These are phyloP conservation scores for Magnaporthiopsis poae DNA, from an alignment of 2,329 filamentous ascomycete species.

Conservation along the genomic window DNA sequence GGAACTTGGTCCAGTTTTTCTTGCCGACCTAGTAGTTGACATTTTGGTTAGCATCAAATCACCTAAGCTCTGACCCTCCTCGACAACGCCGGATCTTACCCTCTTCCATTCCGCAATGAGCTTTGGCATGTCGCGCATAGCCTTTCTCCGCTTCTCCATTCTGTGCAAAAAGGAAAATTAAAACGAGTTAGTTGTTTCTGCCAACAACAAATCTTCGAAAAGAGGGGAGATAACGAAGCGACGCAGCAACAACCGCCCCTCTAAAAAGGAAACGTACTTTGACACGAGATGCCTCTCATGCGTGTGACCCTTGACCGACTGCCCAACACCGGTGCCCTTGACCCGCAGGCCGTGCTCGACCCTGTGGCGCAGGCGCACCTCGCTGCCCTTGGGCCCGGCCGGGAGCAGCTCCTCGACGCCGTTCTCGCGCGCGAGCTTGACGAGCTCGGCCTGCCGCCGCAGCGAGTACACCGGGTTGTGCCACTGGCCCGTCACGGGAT, in stretches of 20 bases:
- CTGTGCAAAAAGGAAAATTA: slow-evolving; percentile 27
- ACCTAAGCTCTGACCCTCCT: too few relatives aligned
- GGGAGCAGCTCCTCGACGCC: slow-evolving; percentile 76
- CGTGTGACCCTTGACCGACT: slow-evolving; percentile 88
- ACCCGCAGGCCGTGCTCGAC: slow-evolving; percentile 73
- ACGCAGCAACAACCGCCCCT: background rate
- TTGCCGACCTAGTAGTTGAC: slow-evolving; percentile 18
- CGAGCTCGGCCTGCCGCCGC: slow-evolving; percentile 78
- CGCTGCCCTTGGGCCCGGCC: slow-evolving; percentile 64
- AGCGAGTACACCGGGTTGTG: slow-evolving; percentile 74
- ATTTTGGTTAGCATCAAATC: background rate
- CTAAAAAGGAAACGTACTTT: slow-evolving; percentile 40
- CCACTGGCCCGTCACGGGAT: slow-evolving; percentile 72
- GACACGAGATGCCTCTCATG: slow-evolving; percentile 80
- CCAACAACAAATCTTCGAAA: background rate
- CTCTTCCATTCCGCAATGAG: slow-evolving; percentile 89
- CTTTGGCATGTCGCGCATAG: slow-evolving; percentile 89
- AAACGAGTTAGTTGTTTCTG: slow-evolving; percentile 5
- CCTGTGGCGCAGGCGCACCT: slow-evolving; percentile 57
- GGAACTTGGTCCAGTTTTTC: slow-evolving; percentile 47
- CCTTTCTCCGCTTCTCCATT: slow-evolving; percentile 79
- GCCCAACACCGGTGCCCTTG: slow-evolving; percentile 84
- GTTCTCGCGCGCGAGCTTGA: slow-evolving; percentile 70
- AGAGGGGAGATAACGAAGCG: too few relatives aligned
- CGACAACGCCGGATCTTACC: slow-evolving; percentile 41